Evolutionary conservation across 2,329 filamentous ascomycete genomes (phyloP).

Genomic region (Colletotrichum sp.): DNA sequence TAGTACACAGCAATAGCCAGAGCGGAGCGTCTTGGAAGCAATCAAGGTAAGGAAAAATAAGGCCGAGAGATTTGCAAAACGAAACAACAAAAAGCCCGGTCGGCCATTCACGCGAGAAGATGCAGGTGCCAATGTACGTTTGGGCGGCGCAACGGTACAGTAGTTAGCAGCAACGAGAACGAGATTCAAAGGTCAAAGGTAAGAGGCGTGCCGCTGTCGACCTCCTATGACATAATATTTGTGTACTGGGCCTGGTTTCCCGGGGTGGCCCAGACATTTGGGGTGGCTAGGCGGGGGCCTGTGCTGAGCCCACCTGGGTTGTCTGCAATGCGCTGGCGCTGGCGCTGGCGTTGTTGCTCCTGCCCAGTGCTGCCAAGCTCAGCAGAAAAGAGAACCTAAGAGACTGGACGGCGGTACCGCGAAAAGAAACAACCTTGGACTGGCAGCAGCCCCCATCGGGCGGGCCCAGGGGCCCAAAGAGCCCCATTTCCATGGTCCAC

Average conservation of each 20-base stretch:
- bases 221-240: conserved; percentile 22
- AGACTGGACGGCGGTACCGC: neutral
- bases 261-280: conserved; percentile 2
- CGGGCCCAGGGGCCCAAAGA: neutral
- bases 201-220: neutral
- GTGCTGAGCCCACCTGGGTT: neutral
- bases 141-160: neutral
- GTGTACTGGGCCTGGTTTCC: neutral
- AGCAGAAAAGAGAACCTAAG: neutral
- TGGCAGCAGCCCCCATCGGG: neutral
- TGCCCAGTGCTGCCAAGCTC: neutral
- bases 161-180: neutral
- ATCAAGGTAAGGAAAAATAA: neutral
- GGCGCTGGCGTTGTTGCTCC: neutral
- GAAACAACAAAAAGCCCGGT: neutral
- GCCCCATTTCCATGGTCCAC: conserved; percentile 1
- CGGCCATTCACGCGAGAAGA: neutral
- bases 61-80: neutral
- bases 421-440: neutral
- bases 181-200: neutral
- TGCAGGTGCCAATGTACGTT: neutral
- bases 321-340: neutral
- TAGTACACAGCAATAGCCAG: neutral
- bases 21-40: neutral
- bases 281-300: neutral